Percentiles rank a stretch among this genome's conserved stretches.
Evolutionary conservation across 2,329 filamentous ascomycete species (phyloP).

Genomic region (Gremmenia infestans): DNA sequence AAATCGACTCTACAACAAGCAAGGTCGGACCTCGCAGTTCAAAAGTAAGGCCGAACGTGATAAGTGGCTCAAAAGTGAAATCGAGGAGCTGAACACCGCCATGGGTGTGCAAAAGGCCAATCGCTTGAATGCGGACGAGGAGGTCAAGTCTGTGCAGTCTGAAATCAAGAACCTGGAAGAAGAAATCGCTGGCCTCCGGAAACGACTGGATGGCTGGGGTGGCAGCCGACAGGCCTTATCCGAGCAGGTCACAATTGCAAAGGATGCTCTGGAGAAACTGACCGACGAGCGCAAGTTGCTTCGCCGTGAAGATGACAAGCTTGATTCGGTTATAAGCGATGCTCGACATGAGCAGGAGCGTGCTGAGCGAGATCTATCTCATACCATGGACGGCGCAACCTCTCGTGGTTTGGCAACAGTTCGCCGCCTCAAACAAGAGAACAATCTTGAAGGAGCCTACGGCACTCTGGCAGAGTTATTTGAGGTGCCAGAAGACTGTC

Average conservation of each 20-base stretch:
- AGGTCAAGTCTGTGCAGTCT: conserved; percentile 65
- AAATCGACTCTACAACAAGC: conserved; percentile 83
- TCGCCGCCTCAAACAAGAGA: conserved; percentile 72
- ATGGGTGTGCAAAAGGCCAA: conserved; percentile 79
- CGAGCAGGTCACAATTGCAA: conserved; percentile 69
- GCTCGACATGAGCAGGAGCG: conserved; percentile 71
- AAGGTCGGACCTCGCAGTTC: conserved; percentile 83
- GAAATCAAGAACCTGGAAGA: conserved; percentile 69
- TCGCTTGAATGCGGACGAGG: conserved; percentile 76
- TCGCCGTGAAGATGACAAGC: conserved; percentile 82
- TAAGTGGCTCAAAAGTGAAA: conserved; percentile 72
- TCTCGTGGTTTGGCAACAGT: conserved; percentile 83
- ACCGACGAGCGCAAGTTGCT: conserved; percentile 84
- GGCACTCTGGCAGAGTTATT: conserved; percentile 93
- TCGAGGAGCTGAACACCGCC: conserved; percentile 71
- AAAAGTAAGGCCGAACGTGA: conserved; percentile 85
- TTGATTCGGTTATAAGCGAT: conserved; percentile 71
- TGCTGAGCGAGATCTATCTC: conserved; percentile 71
- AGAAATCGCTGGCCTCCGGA: conserved; percentile 65
- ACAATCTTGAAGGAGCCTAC: conserved; percentile 79
- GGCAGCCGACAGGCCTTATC: conserved; percentile 67
- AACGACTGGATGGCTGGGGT: conserved; percentile 73
- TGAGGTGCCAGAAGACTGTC: conserved; percentile 77
- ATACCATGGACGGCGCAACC: conserved; percentile 86
- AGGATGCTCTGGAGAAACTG: conserved; percentile 72